These are phyloP conservation scores for Metarhizium anisopliae DNA, from an alignment of 2,329 filamentous ascomycete species.

Conservation along the genomic window DNA sequence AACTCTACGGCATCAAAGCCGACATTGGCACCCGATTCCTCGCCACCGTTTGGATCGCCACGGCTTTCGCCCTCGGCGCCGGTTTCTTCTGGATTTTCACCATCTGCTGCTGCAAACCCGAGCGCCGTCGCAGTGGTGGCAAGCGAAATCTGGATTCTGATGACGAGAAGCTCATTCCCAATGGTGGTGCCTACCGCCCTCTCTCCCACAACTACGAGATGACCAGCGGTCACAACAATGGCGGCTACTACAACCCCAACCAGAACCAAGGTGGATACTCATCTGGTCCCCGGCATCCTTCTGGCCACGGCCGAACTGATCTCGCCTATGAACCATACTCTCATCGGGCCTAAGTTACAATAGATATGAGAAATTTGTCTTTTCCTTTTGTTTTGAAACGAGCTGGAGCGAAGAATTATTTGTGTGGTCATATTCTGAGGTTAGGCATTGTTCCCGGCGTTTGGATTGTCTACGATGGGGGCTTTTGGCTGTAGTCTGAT, in stretches of 20 bases:
- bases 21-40: slow-evolving; percentile 62
- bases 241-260: slow-evolving; percentile 27
- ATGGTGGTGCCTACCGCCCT: slow-evolving; percentile 28
- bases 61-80: slow-evolving; percentile 65
- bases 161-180: slow-evolving; percentile 43
- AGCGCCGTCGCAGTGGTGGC: slow-evolving; percentile 21
- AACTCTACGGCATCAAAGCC: slow-evolving; percentile 62
- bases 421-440: background rate
- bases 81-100: slow-evolving; percentile 87
- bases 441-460: background rate
- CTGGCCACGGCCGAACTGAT: slow-evolving; percentile 35
- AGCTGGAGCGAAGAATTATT: background rate
- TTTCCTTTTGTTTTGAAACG: background rate
- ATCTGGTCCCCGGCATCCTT: slow-evolving; percentile 27
- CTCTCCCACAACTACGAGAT: slow-evolving; percentile 23
- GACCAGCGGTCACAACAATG: slow-evolving; percentile 16
- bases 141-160: slow-evolving; percentile 24
- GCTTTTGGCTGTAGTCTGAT: background rate
- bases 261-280: slow-evolving; percentile 7
- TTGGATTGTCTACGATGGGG: background rate
- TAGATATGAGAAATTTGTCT: background rate
- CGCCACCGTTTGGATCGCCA: slow-evolving; percentile 67
- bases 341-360: slow-evolving; percentile 37
- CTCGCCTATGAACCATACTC: slow-evolving; percentile 57
- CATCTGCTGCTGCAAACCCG: slow-evolving; percentile 77